Conservation (phyloP, 139 green algal species). For the Protoeuglena noctilucae region DNA sequence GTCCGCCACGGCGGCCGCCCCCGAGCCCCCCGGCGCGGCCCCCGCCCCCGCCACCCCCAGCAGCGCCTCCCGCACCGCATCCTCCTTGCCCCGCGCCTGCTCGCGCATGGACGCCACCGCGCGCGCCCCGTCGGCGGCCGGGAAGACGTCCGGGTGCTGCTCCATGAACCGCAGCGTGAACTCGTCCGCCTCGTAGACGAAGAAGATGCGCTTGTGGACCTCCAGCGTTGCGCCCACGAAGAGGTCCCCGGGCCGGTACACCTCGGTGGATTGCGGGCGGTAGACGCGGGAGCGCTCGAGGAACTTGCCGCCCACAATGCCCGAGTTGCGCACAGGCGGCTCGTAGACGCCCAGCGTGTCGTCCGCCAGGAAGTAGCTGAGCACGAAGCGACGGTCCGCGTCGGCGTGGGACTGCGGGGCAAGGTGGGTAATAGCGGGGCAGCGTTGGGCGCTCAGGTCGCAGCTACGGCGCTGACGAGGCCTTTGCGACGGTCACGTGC, state of each 20-base stretch:
- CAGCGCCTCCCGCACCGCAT: constrained; percentile 30
- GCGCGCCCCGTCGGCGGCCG: constrained; percentile 33
- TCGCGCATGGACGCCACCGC: neutral
- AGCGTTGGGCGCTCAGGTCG: neutral
- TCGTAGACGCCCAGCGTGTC: constrained; percentile 79
- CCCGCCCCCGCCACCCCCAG: constrained; percentile 34
- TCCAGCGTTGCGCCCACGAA: constrained; percentile 48
- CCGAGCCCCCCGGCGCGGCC: constrained; percentile 16
- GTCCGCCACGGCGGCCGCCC: no score
- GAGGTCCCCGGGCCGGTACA: constrained; percentile 35
- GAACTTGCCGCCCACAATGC: constrained; percentile 78
- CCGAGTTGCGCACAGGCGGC: constrained; percentile 58
- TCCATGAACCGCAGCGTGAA: constrained; percentile 78
- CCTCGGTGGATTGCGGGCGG: constrained; percentile 3
- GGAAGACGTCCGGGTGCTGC: constrained; percentile 62
- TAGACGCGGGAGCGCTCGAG: constrained; percentile 49
- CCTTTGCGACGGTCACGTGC: constrained; percentile 21
- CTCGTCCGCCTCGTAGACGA: constrained; percentile 64
- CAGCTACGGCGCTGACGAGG: constrained; percentile 10
- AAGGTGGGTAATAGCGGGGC: constrained; percentile 1
- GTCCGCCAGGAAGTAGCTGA: constrained; percentile 78
- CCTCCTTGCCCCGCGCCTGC: constrained; percentile 13
- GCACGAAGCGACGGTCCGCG: constrained; percentile 56
- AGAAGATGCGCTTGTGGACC: constrained; percentile 58
- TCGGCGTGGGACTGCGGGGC: constrained; percentile 14